phyloP scores from a whole-genome alignment of 2,329 filamentous ascomycete genomes.

The Neurospora sp. region DNA sequence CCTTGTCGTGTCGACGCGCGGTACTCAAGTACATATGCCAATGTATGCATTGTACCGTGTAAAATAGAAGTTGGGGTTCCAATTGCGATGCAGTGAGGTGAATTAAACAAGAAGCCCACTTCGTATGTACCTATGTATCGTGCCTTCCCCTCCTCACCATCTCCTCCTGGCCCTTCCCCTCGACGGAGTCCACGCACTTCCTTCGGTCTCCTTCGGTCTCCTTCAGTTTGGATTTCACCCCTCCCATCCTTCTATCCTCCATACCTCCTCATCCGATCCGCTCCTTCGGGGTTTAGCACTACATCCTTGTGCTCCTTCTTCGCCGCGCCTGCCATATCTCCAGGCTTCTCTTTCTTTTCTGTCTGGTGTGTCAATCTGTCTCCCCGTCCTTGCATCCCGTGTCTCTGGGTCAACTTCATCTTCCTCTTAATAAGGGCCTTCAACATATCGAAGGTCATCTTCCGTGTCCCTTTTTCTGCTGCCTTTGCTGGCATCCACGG shows the following conservation, averaged over 20 bases:
- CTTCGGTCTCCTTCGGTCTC: not conserved
- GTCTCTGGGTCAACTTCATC: not conserved
- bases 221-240: not conserved
- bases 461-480: not conserved
- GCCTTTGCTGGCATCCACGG: not conserved
- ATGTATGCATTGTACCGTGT: not conserved
- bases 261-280: not conserved
- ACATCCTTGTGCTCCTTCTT: not conserved
- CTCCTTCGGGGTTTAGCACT: not conserved
- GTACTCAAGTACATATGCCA: not conserved
- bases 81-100: not conserved
- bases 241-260: not conserved
- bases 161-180: not conserved
- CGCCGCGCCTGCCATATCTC: not conserved
- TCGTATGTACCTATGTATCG: not conserved
- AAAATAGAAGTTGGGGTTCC: not conserved
- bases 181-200: not conserved
- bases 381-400: not conserved
- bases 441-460: not conserved
- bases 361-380: not conserved
- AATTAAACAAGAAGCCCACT: not conserved
- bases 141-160: not conserved
- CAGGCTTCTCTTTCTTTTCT: not conserved
- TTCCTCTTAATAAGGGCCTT: not conserved
- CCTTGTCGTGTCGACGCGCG: not conserved